Conservation (phyloP, 2,329 filamentous ascomycete species). For the Ambrosiella cleistominuta region DNA sequence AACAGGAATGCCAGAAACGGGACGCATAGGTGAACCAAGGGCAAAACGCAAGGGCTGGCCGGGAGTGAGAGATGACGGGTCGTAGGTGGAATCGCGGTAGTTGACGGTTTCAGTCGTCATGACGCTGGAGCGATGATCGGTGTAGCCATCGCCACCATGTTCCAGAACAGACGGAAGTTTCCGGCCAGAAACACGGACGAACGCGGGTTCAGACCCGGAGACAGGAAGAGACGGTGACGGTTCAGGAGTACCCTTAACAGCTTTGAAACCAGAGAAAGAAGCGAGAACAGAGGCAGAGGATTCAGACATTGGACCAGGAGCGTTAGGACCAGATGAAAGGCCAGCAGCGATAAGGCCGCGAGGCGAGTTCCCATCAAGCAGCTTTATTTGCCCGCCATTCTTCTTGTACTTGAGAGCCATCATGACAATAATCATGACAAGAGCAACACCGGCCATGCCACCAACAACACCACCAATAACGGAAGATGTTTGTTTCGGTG, state of each 20-base stretch:
- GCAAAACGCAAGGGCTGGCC: conserved; percentile 25
- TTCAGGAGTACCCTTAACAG: conserved; percentile 4
- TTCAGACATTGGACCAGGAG: conserved; percentile 1
- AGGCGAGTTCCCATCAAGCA: conserved; percentile 23
- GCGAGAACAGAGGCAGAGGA: conserved; percentile 7
- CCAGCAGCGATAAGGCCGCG: conserved; percentile 14
- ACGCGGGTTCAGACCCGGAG: conserved; percentile 34
- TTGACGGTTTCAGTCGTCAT: conserved; percentile 22
- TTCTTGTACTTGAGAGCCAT: conserved; percentile 39
- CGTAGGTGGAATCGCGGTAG: conserved; percentile 17
- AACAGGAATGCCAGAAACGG: conserved; percentile 41
- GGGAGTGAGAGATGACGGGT: conserved; percentile 19
- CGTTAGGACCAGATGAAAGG: conserved; percentile 12
- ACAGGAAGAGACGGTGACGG: conserved; percentile 16
- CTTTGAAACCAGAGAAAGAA: conserved; percentile 12
- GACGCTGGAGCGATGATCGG: conserved; percentile 28
- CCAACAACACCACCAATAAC: conserved; percentile 41
- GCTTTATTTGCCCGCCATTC: conserved; percentile 26
- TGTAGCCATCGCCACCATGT: conserved; percentile 45
- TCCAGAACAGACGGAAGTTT: conserved; percentile 47
- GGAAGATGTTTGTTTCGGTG: conserved; percentile 14
- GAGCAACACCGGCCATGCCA: conserved; percentile 38
- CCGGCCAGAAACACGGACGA: conserved; percentile 46
- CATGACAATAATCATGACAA: conserved; percentile 36
- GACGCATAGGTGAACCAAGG: conserved; percentile 40